phyloP scores from a whole-genome alignment of 257 asterid species.

The Parsonsia alboflavescens region DNA sequence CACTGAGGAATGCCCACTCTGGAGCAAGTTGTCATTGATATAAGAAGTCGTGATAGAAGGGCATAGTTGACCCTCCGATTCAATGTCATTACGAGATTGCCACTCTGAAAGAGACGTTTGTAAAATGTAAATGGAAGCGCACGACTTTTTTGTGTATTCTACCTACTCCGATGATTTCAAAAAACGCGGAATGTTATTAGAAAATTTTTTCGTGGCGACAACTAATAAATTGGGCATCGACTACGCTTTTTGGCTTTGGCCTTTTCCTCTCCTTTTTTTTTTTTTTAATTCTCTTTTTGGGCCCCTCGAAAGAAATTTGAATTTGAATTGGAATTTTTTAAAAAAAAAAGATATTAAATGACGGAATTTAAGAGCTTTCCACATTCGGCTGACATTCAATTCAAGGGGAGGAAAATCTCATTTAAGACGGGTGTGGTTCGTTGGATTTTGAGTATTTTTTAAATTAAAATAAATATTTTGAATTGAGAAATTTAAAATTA shows the following conservation, averaged over 20 bases:
- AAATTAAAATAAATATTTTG: no score
- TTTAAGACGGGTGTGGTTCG: no score
- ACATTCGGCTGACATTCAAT: no score
- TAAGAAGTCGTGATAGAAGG: slow-evolving; percentile 8
- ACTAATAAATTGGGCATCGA: not conserved
- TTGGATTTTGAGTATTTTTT: no score
- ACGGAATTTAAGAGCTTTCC: no score
- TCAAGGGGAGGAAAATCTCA: no score
- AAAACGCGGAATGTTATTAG: slow-evolving; percentile 9
- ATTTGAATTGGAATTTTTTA: not conserved
- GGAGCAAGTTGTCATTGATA: slow-evolving; percentile 14
- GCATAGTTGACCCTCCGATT: slow-evolving; percentile 11
- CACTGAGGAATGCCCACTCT: no score
- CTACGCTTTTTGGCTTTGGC: not conserved
- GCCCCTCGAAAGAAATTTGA: not conserved
- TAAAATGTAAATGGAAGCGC: slow-evolving; percentile 17
- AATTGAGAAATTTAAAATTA: no score
- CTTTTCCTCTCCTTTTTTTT: no score
- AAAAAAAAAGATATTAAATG: no score
- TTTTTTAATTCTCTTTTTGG: not conserved
- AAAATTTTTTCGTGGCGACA: not conserved
- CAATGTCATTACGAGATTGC: slow-evolving; percentile 17
- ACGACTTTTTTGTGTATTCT: slow-evolving; percentile 11
- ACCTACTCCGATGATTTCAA: not conserved
- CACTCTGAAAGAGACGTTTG: slow-evolving; percentile 8